Percentiles rank a stretch among this genome's conserved stretches.
Conservation (phyloP, 768 basidiomycete species). For the Mycena sanguinolenta region DNA sequence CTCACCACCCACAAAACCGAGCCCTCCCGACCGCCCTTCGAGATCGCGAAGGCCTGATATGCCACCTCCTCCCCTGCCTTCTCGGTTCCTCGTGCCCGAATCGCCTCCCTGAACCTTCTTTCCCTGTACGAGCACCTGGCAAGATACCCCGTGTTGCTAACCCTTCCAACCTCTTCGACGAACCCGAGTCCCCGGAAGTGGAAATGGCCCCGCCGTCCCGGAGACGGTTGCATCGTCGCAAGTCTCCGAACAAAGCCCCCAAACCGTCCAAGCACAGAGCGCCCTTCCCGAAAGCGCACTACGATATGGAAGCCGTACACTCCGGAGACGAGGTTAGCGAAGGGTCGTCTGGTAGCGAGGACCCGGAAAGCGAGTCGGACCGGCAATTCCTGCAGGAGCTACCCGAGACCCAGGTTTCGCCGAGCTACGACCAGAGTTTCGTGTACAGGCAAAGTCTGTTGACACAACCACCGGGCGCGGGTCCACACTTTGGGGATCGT, state of each 20-base stretch:
- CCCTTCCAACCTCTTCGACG: slow-evolving; percentile 31
- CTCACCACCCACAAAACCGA: slow-evolving; percentile 19
- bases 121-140: slow-evolving; percentile 59
- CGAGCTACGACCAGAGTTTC: slow-evolving; percentile 80
- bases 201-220: slow-evolving; percentile 51
- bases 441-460: slow-evolving; percentile 80
- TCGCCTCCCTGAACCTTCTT: slow-evolving; percentile 55
- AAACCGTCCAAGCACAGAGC: slow-evolving; percentile 33
- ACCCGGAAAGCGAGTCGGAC: slow-evolving; percentile 77
- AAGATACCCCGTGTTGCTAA: slow-evolving; percentile 40
- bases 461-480: slow-evolving; percentile 69
- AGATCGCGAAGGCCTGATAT: slow-evolving; percentile 39
- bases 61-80: slow-evolving; percentile 54
- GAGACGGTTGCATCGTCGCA: slow-evolving; percentile 53
- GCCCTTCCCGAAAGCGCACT: slow-evolving; percentile 44
- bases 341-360: slow-evolving; percentile 69
- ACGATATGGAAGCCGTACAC: slow-evolving; percentile 81
- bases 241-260: slow-evolving; percentile 42
- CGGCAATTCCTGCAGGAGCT: slow-evolving; percentile 73
- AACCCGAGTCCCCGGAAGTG: slow-evolving; percentile 47
- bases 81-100: slow-evolving; percentile 39
- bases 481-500: slow-evolving; percentile 64
- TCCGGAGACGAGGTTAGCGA: slow-evolving; percentile 85
- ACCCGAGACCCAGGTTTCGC: slow-evolving; percentile 75
- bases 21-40: slow-evolving; percentile 40